Evolutionary conservation across 2,329 filamentous ascomycete species (phyloP), one percentile per base, ranked within the genome.

Genomic region (Clonostachys rhizophaga): DNA sequence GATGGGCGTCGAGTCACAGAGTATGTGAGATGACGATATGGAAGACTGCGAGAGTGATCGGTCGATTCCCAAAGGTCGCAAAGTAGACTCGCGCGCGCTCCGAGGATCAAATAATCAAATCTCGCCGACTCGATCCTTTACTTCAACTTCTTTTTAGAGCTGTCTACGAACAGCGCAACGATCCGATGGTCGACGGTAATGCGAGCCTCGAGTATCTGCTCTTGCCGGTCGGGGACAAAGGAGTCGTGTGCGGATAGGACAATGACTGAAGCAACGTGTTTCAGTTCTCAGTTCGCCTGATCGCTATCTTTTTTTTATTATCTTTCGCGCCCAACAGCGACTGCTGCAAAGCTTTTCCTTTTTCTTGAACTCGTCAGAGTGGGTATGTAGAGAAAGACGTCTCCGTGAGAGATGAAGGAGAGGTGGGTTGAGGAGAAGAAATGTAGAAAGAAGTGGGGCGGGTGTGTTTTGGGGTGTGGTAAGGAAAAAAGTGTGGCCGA

Each of bases 191-290:
- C 54, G 54, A 62, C 59, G 58, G 58, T 57, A 60, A 65, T 56
- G 54, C 52, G 39, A 50, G 60, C 55, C 53, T 50, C 47, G 58
- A 59, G 58, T 56, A 57, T 43, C 46, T 24, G 24, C 30, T 46
- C 59, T 59, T 60, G 55, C 59, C 58, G 50, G 61, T 65, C 58
- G 64, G 54, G 48, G 51, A 60, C 60, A 60, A 64, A 56, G 57
- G 59, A 58, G 54, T 68, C 61, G 60, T 47, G 58, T 66, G 63
- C 60, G 59, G 55, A 53, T 46, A 58, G 57, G 55, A 53, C 44
- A 54, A 58, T 58, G 62, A 66, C 50, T 18, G 41, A 63, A 65
- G 55, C 58, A 69, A 69, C 69, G 68, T 71, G 49, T 71, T 70
- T 59, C 68, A 71, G 68, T 69, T 65, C 64, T 61, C 61, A 30